Conservation (phyloP, 176 grass and related monocot species). For the Elymus sibiricus region DNA sequence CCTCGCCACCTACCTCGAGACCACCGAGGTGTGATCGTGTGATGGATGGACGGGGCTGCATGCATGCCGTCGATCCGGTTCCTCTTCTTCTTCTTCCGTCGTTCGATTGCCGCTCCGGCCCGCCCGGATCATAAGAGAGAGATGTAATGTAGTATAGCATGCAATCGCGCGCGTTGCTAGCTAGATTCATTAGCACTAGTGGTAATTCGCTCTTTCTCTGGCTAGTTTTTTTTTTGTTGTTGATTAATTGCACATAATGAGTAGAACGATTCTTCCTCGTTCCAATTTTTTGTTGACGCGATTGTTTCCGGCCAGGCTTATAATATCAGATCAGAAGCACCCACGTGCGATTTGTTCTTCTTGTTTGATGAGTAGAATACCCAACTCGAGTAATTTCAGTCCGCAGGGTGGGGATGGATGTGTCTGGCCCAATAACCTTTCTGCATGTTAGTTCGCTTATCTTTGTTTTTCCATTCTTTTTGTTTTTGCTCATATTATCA, state of each 20-base stretch:
- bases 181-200: background rate
- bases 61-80: background rate
- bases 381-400: too few relatives aligned
- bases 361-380: too few relatives aligned
- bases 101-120: background rate
- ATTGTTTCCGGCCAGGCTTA: too few relatives aligned
- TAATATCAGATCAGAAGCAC: background rate
- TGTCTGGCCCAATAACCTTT: too few relatives aligned
- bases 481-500: too few relatives aligned
- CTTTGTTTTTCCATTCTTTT: too few relatives aligned
- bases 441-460: too few relatives aligned
- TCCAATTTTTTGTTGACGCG: background rate
- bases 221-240: background rate
- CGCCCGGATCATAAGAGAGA: background rate
- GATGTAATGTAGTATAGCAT: too few relatives aligned
- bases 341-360: background rate
- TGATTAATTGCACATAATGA: background rate
- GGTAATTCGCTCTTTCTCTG: background rate
- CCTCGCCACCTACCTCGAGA: slow-evolving; percentile 11
- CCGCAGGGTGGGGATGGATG: too few relatives aligned
- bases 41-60: background rate
- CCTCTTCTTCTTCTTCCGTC: background rate
- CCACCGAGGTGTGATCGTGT: background rate
- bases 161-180: too few relatives aligned
- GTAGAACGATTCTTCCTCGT: background rate